A percentile compares a stretch with the other conserved stretches of the same genome.
Evolutionary conservation across 345 rosid genomes (phyloP).

Genomic region (Erucastrum elatum): DNA sequence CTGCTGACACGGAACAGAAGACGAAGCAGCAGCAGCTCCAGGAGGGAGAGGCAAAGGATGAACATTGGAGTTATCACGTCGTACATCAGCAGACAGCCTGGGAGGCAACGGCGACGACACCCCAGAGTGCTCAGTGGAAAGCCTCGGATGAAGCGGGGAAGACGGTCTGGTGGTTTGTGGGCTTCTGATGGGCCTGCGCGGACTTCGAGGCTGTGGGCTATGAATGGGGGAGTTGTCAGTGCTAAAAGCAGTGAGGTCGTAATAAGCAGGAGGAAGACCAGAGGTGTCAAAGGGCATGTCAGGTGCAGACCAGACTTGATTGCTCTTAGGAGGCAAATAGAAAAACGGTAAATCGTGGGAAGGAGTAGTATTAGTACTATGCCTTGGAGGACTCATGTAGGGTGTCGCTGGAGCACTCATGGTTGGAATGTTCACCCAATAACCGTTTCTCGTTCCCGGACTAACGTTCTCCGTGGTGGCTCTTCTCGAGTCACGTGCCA

Average conservation of each 20-base stretch:
- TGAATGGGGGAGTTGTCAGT: constrained; percentile 70
- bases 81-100: constrained; percentile 45
- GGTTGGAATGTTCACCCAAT: constrained; percentile 40
- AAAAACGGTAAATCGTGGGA: constrained; percentile 40
- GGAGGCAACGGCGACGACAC: constrained; percentile 41
- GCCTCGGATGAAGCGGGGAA: background rate
- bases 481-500: constrained; percentile 40
- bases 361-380: background rate
- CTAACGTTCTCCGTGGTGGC: constrained; percentile 41
- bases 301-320: constrained; percentile 79
- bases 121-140: no score
- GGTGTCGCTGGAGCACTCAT: constrained; percentile 73
- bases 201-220: constrained; percentile 64
- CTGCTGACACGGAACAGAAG: constrained; percentile 39
- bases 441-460: constrained; percentile 40
- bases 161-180: constrained; percentile 48
- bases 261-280: constrained; percentile 54
- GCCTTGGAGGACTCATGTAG: constrained; percentile 54
- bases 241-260: constrained; percentile 50
- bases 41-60: constrained; percentile 97
- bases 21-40: constrained; percentile 44
- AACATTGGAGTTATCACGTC: constrained; percentile 54
- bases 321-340: constrained; percentile 46
- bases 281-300: constrained; percentile 63
- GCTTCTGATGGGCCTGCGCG: constrained; percentile 47